Percentiles rank a stretch among this genome's conserved stretches.
Evolutionary conservation across 2,329 filamentous ascomycete genomes (phyloP).

Genomic region (Xylaria sp.): DNA sequence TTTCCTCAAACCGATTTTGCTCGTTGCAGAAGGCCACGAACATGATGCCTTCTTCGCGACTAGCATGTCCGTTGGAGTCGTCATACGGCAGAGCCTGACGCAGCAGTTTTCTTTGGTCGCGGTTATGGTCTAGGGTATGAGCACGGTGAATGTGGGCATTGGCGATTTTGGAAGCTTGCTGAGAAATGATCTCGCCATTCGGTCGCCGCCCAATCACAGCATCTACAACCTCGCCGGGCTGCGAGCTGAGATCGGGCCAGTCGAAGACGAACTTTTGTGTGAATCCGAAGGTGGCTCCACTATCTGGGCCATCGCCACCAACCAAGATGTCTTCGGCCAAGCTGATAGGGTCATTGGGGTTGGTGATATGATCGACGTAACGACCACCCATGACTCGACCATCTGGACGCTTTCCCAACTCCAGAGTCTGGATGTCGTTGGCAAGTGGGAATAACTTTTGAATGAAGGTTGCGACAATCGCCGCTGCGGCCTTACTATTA

Average conservation of each 20-base stretch:
- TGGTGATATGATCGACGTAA: constrained; percentile 35
- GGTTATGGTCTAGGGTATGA: constrained; percentile 30
- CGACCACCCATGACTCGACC: constrained; percentile 33
- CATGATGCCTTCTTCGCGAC: constrained; percentile 34
- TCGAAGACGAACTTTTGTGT: constrained; percentile 32
- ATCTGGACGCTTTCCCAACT: constrained; percentile 31
- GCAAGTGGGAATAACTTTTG: constrained; percentile 10
- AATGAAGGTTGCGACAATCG: constrained; percentile 22
- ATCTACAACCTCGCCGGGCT: constrained; percentile 28
- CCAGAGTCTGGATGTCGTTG: constrained; percentile 10
- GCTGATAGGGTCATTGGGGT: constrained; percentile 35
- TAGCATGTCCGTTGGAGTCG: constrained; percentile 21
- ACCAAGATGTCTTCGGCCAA: constrained; percentile 32
- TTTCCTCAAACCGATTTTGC: constrained; percentile 29
- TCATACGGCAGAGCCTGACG: constrained; percentile 32
- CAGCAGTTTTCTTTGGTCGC: constrained; percentile 33
- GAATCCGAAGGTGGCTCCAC: constrained; percentile 28
- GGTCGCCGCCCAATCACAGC: constrained; percentile 32
- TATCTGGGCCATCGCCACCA: constrained; percentile 7
- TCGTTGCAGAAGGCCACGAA: constrained; percentile 35
- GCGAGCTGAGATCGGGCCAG: constrained; percentile 31
- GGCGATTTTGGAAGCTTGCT: constrained; percentile 19
- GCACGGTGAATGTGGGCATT: constrained; percentile 31
- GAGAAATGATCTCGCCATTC: constrained; percentile 32
- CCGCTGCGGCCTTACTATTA: neutral